Evolutionary conservation across 805 yeast genomes (phyloP), one percentile per base, ranked within the genome.

Genomic region (Metschnikowia similis): DNA sequence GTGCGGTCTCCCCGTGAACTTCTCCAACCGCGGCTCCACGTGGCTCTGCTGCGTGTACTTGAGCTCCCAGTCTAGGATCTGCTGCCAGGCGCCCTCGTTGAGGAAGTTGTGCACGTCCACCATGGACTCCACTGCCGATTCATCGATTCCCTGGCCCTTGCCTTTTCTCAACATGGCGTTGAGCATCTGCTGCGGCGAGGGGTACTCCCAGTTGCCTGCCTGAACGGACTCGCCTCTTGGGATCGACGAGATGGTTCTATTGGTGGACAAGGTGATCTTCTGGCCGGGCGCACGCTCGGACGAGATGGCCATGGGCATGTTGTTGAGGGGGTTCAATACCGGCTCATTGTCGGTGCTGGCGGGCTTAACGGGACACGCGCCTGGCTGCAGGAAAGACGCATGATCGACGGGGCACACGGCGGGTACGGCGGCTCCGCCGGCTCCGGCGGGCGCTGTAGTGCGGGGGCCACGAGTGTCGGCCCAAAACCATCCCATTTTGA

Each of bases 161-260:
- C 97, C 96, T 71, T 94, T 94, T 56, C 92, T 82, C 28, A 90
- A 72, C 98, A 94, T 92, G 10, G 99, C 99, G 62, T 92, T 91
- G 57, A 90, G 83, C 99, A 94, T 94, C 66, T 94, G 99, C 69
- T 94, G 99, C 0, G 99, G 99, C 2, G 97, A 89, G 1, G 99
- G 99, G 65, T 94, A 94, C 69, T 94, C 99, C 99, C 99, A 94
- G 43, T 84, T 82, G 1, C 96, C 96, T 53, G 82, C 83, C 8
- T 72, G 75, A 1, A 71, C 74, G 11, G 65, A 63, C 29, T 74
- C 80, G 29, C 98, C 98, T 55, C 89, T 79, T 17, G 99, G 99
- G 47, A 94, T 94, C 1, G 89, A 71, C 13, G 96, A 89, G 35
- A 84, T 67, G 1, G 96, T 86, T 58, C 97, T 81, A 39, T 86